phyloP scores from a whole-genome alignment of 2,329 filamentous ascomycete genomes.

The Ilyonectria robusta region DNA sequence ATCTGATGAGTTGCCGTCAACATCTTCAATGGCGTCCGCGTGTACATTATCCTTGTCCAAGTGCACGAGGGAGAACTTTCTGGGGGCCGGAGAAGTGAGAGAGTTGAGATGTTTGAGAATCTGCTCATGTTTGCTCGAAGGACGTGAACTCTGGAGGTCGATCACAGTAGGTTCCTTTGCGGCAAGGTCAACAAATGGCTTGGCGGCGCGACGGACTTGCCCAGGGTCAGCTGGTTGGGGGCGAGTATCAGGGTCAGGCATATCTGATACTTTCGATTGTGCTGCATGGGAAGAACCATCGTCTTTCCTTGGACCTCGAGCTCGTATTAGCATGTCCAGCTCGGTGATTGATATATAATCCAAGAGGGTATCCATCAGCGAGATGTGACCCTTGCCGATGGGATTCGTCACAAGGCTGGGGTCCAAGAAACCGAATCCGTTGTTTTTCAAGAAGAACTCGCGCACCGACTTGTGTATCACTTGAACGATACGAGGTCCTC shows the following conservation, averaged over 20 bases:
- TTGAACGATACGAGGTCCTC: conserved; percentile 23
- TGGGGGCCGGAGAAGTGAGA: not conserved
- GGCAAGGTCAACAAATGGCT: too few relatives aligned
- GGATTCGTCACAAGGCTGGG: fast-evolving
- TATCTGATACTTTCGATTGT: not conserved
- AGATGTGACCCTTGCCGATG: conserved; percentile 11
- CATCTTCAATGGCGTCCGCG: too few relatives aligned
- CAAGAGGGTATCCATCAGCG: conserved; percentile 25
- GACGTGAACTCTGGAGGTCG: not conserved
- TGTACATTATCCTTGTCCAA: not conserved
- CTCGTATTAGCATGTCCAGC: conserved; percentile 15
- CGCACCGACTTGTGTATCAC: conserved; percentile 33
- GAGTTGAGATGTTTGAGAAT: not conserved
- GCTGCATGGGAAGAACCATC: not conserved
- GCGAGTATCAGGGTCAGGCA: not conserved
- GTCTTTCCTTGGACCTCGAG: not conserved
- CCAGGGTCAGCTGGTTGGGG: not conserved
- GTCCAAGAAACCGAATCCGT: conserved; percentile 5
- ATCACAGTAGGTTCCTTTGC: too few relatives aligned
- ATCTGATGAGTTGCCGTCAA: too few relatives aligned
- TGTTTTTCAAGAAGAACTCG: conserved; percentile 15
- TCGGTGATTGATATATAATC: conserved; percentile 30
- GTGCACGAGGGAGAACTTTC: not conserved
- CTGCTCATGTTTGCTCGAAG: not conserved
- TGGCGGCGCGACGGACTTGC: too few relatives aligned